Evolutionary conservation across 2,329 filamentous ascomycete species (phyloP).

Genomic region (Alternaria sp.): DNA sequence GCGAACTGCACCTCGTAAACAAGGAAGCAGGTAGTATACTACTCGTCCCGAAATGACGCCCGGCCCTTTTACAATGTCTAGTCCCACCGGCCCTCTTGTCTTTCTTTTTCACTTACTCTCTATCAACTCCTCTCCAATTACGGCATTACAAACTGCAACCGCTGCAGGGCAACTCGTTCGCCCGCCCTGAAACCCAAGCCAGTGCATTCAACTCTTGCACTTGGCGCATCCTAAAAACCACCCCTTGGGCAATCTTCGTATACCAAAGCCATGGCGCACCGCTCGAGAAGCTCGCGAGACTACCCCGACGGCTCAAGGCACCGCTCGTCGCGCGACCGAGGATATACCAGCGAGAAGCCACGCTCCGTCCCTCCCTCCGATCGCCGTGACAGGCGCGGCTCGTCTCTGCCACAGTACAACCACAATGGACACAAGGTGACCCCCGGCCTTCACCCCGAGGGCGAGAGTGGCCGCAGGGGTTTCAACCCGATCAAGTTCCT

Average conservation of each 20-base stretch:
- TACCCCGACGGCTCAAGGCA: conserved; percentile 12
- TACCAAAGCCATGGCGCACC: conserved; percentile 23
- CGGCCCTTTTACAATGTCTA: conserved; percentile 6
- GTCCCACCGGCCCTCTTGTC: conserved; percentile 7
- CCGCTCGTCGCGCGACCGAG: conserved; percentile 26
- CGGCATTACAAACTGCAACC: conserved; percentile 6
- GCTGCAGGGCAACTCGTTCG: conserved; percentile 14
- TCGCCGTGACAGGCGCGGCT: conserved; percentile 15
- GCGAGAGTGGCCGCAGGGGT: conserved; percentile 72
- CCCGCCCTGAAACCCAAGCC: conserved; percentile 19
- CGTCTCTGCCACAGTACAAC: conserved; percentile 47
- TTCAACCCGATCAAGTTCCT: conserved; percentile 70
- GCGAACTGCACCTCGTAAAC: conserved; percentile 23
- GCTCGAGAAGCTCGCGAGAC: conserved; percentile 21
- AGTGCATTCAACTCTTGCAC: conserved; percentile 9
- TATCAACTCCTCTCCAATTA: background rate
- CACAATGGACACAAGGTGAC: conserved; percentile 54
- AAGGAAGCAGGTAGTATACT: conserved; percentile 18
- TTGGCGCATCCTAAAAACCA: conserved; percentile 6
- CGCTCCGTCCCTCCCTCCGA: conserved; percentile 17
- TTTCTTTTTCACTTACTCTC: conserved; percentile 5
- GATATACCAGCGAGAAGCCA: conserved; percentile 33
- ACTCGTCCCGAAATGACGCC: conserved; percentile 26
- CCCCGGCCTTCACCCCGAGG: conserved; percentile 55
- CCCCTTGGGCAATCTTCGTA: background rate